Base-by-base conservation (phyloP, 139 green algal species). In the Chlorella sp. region DNA sequence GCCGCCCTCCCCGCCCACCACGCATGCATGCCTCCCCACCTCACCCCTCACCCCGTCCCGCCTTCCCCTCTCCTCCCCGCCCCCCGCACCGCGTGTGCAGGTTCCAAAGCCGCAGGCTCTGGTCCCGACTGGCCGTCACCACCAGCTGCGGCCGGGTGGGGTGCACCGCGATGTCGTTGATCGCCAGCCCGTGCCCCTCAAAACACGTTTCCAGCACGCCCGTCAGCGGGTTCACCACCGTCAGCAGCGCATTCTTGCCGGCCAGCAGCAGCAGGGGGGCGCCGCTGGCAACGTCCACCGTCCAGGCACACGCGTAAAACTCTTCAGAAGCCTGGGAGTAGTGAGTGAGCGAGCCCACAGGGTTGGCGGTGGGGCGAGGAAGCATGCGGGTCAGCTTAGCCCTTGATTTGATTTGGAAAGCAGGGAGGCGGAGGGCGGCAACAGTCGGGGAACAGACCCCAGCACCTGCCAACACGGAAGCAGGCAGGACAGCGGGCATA, bases 91-190 rank as follows among this genome's bases (percentile, higher is more conserved):
- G 48, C 11, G 71, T 89, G 85, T 48, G 71, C 42, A 89, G 69
- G 85, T 89, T 89, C 85, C 95, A 97, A 21, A 97, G 76, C 16
- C 95, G 91, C 36, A 96, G 79, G 24, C 73, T 86, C 15, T 94
- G 83, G 86, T 96, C 94, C 83, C 94, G 94, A 89, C 92, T 96
- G n/a, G 93, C 96, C 0, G 95, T 96, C 0, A 96, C 89, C 18
- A 96, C 86, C 15, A 97, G 77, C 24, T 94, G 85, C 48, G 95
- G 94, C 0, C 86, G 85, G 14, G 82, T 79, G 1, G 95, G 94
- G 80, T 96, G 93, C 77, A 98, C 93, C 0, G 90, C 85, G 9
- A 98, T 93, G 92, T 98, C 96, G 80, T 98, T 97, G 83, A 98
- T 94, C 60, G 89, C 75, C 57, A 95, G 91, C 71, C 96, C 96